phyloP scores from a whole-genome alignment of 768 basidiomycete species.

The Termitomyces sp. region DNA sequence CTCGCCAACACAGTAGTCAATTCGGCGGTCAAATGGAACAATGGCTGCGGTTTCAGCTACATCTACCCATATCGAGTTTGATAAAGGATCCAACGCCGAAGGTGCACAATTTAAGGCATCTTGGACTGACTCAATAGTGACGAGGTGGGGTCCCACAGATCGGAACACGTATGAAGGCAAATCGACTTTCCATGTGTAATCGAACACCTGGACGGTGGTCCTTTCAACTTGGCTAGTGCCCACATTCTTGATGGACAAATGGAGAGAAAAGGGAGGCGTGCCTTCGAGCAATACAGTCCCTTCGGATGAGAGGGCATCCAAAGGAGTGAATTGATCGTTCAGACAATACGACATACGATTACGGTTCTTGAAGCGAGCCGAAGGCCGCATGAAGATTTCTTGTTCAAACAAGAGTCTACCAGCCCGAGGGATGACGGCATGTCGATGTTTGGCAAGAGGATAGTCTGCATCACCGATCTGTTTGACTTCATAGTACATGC shows the following conservation, averaged over 20 bases:
- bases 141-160: slow-evolving; percentile 74
- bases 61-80: slow-evolving; percentile 73
- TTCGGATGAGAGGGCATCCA: slow-evolving; percentile 46
- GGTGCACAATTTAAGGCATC: slow-evolving; percentile 85
- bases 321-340: slow-evolving; percentile 55
- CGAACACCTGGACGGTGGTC: slow-evolving; percentile 44
- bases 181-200: slow-evolving; percentile 63
- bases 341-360: slow-evolving; percentile 71
- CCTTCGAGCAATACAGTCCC: slow-evolving; percentile 71
- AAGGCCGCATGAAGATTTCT: slow-evolving; percentile 75
- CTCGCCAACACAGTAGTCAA: slow-evolving; percentile 89
- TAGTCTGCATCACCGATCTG: slow-evolving; percentile 85
- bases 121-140: slow-evolving; percentile 69
- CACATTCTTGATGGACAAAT: slow-evolving; percentile 70
- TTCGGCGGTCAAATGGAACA: slow-evolving; percentile 70
- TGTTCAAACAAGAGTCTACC: slow-evolving; percentile 79
- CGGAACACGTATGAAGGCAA: slow-evolving; percentile 67
- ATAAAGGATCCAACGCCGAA: slow-evolving; percentile 53
- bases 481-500: slow-evolving; percentile 86
- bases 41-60: slow-evolving; percentile 97
- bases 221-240: slow-evolving; percentile 60
- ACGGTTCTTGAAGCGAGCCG: slow-evolving; percentile 67
- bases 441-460: slow-evolving; percentile 63
- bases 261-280: slow-evolving; percentile 77
- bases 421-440: slow-evolving; percentile 57